Evolutionary conservation across 345 rosid species (phyloP).

Genomic region (Populus davidiana): DNA sequence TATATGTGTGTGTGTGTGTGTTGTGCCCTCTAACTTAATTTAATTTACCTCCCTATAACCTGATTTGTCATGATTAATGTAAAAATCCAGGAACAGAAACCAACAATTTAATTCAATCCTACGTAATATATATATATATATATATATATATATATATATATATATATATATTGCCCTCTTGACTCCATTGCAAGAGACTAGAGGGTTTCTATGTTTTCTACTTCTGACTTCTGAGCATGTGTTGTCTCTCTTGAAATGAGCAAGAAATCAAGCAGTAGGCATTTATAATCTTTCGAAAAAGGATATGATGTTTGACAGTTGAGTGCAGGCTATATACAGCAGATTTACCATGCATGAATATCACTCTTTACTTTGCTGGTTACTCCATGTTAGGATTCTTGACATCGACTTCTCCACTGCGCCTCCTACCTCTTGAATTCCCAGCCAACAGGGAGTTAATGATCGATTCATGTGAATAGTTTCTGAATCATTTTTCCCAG

Average conservation of each 20-base stretch:
- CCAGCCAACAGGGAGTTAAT: background rate
- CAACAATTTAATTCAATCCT: too few relatives aligned
- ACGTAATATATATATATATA: too few relatives aligned
- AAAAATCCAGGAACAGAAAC: too few relatives aligned
- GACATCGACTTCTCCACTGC: background rate
- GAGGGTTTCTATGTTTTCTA: background rate
- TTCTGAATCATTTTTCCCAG: too few relatives aligned
- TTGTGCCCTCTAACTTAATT: too few relatives aligned
- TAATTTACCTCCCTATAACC: too few relatives aligned
- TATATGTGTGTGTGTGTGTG: too few relatives aligned
- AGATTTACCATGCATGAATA: background rate
- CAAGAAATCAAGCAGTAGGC: background rate
- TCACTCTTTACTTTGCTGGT: background rate
- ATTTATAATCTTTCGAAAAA: background rate
- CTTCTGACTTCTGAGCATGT: background rate
- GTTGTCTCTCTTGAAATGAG: background rate
- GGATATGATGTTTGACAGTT: background rate
- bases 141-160: too few relatives aligned
- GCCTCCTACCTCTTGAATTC: background rate
- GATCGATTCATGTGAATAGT: background rate
- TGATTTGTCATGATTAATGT: too few relatives aligned
- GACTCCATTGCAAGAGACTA: too few relatives aligned
- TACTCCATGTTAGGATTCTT: background rate
- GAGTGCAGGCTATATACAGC: background rate
- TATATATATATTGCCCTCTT: background rate